Percentiles rank a stretch among this genome's conserved stretches.
Evolutionary conservation across 192 early-diverging fungal species (phyloP).

Genomic region (Linnemannia zychae): DNA sequence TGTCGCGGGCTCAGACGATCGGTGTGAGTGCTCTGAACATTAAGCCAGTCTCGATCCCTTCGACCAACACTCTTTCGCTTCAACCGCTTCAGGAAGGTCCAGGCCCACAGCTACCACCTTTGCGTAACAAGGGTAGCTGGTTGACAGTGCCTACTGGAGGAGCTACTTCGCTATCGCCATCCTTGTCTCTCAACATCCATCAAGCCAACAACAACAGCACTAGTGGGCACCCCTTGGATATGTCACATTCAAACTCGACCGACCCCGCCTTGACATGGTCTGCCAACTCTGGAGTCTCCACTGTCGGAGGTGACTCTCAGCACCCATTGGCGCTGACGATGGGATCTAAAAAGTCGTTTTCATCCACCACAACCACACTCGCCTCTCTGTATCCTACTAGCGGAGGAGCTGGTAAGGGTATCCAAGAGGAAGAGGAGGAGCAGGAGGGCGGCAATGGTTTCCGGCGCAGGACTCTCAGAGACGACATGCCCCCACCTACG

Average conservation of each 20-base stretch:
- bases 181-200: slow-evolving; percentile 29
- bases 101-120: slow-evolving; percentile 19
- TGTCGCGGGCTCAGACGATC: slow-evolving; percentile 33
- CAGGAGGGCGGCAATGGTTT: neutral
- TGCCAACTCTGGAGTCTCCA: slow-evolving; percentile 20
- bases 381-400: neutral
- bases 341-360: slow-evolving; percentile 21
- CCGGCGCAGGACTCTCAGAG: neutral
- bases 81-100: slow-evolving; percentile 34
- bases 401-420: neutral
- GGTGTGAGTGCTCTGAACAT: slow-evolving; percentile 44
- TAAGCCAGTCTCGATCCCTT: slow-evolving; percentile 37
- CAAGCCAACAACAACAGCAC: neutral
- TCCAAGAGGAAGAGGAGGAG: slow-evolving; percentile 44
- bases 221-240: slow-evolving; percentile 16
- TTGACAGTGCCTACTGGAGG: slow-evolving; percentile 37
- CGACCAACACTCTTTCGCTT: slow-evolving; percentile 9
- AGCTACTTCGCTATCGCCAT: slow-evolving; percentile 17
- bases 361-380: slow-evolving; percentile 14
- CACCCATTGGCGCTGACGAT: slow-evolving; percentile 2
- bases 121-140: slow-evolving; percentile 37
- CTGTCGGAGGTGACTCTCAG: neutral
- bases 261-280: slow-evolving; percentile 26
- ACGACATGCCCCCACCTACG: slow-evolving; percentile 12
- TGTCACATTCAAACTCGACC: slow-evolving; percentile 22